These are phyloP conservation scores for Aureobasidium sp. DNA, from an alignment of 2,329 filamentous ascomycete genomes.

Conservation along the genomic window DNA sequence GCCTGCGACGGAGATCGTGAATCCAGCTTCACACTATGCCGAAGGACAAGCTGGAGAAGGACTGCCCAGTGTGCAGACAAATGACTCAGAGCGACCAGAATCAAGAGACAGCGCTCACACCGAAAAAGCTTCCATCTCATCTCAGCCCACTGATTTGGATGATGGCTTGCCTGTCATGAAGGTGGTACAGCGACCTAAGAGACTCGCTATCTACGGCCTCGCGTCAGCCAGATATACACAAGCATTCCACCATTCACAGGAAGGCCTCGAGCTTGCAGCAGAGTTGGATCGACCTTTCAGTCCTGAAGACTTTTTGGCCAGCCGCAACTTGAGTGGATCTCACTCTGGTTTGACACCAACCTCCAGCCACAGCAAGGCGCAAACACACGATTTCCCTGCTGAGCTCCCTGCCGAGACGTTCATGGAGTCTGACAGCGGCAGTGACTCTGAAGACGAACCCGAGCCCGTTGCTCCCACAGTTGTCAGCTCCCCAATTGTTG, in stretches of 20 bases:
- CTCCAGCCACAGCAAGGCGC: background rate
- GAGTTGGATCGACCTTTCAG: conserved; percentile 11
- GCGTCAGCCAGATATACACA: conserved; percentile 13
- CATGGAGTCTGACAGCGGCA: background rate
- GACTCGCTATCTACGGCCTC: conserved; percentile 15
- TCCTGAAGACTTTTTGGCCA: conserved; percentile 17
- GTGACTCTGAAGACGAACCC: background rate
- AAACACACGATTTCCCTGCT: background rate
- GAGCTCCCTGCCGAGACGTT: conserved; percentile 3
- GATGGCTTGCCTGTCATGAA: background rate
- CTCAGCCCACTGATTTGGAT: conserved; percentile 7
- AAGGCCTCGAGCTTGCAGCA: conserved; percentile 9
- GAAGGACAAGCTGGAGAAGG: conserved; percentile 2
- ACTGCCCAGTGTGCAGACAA: background rate
- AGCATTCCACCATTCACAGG: conserved; percentile 6
- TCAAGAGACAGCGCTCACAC: conserved; percentile 15
- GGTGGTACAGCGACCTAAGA: conserved; percentile 12
- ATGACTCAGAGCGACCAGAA: background rate
- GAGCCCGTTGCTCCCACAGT: background rate
- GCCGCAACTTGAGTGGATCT: conserved; percentile 14
- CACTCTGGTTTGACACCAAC: conserved; percentile 4
- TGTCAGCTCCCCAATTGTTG: background rate
- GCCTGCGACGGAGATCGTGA: background rate
- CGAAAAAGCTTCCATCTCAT: conserved; percentile 4
- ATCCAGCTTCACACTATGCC: background rate